Conservation (phyloP, 805 yeast genomes). For the Zygosaccharomyces lentus region DNA sequence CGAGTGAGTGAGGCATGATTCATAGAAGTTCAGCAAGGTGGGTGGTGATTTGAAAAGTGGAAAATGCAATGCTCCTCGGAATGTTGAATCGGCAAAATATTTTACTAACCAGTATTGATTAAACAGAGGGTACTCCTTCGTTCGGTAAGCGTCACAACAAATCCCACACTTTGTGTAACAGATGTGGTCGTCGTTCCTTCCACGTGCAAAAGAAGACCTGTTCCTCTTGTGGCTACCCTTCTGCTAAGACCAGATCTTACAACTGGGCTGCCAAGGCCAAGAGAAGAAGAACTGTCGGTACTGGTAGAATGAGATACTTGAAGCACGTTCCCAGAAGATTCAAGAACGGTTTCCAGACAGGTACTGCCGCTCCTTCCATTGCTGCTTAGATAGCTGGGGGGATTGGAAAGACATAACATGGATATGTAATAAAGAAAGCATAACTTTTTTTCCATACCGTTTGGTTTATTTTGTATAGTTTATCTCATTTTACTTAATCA, state of each 20-base stretch:
- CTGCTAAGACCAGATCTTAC: conserved; percentile 97
- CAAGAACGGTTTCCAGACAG: conserved; percentile 98
- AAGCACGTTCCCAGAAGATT: conserved; percentile 96
- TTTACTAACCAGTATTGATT: conserved; percentile 35
- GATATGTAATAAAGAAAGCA: conserved; percentile 8
- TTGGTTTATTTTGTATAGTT: conserved; percentile 11
- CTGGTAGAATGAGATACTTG: conserved; percentile 99
- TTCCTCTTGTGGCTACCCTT: conserved; percentile 99
- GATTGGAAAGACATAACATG: conserved; percentile 10
- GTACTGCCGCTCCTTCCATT: conserved; percentile 53
- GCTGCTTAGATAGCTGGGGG: conserved; percentile 47
- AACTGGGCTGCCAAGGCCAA: conserved; percentile 99
- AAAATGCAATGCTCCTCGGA: neutral
- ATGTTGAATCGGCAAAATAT: neutral
- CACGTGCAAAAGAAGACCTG: conserved; percentile 99
- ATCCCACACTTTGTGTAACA: conserved; percentile 98
- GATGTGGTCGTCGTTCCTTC: conserved; percentile 99
- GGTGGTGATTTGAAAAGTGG: neutral
- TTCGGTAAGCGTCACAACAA: conserved; percentile 99
- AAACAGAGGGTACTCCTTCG: conserved; percentile 97
- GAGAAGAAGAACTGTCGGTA: conserved; percentile 99
- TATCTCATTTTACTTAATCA: conserved; percentile 5
- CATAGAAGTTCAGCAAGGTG: neutral
- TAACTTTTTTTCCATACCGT: conserved; percentile 9
- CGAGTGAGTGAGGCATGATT: neutral